Percentiles rank a stretch among this genome's conserved stretches.
Evolutionary conservation across 345 rosid species (phyloP).

Genomic region (Sisymbrium altissimum): DNA sequence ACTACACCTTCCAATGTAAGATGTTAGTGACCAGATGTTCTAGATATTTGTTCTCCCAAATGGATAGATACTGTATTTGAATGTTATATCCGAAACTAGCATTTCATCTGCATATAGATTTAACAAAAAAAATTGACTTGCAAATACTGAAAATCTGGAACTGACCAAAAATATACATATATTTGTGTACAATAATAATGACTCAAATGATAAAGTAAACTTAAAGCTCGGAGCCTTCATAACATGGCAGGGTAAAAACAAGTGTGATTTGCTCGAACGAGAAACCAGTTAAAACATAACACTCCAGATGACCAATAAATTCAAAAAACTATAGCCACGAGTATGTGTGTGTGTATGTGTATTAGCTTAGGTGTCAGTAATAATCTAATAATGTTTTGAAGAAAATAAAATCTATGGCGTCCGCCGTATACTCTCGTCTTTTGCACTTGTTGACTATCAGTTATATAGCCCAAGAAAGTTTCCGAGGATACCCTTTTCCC

Average conservation of each 20-base stretch:
- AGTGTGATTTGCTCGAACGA: background rate
- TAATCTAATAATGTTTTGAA: no score
- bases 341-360: no score
- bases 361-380: no score
- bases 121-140: no score
- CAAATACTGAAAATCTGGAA: background rate
- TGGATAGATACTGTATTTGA: background rate
- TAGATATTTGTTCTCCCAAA: background rate
- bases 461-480: no score
- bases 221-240: background rate
- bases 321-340: no score
- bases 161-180: background rate
- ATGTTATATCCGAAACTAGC: background rate
- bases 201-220: background rate
- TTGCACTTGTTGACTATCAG: no score
- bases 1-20: background rate
- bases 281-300: background rate
- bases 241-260: background rate
- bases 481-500: no score
- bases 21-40: background rate
- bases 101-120: background rate
- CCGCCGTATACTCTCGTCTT: no score
- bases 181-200: no score
- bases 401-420: no score
- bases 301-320: no score